Conservation (phyloP, 768 basidiomycete species). For the Lentinula sp. region DNA sequence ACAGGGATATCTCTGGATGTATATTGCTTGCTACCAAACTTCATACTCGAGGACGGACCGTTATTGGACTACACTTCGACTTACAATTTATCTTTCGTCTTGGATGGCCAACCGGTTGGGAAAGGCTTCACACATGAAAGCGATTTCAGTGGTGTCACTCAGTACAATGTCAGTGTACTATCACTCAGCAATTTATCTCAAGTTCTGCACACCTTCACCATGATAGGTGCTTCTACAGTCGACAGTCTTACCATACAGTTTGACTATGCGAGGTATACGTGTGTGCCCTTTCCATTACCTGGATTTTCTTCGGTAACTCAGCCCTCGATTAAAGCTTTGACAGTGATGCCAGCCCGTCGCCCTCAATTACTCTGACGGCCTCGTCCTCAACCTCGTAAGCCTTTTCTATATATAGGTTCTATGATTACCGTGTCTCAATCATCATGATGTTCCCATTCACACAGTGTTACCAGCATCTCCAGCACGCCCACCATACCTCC, state of each 20-base stretch:
- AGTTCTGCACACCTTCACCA: neutral
- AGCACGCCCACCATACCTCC: neutral
- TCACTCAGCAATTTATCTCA: neutral
- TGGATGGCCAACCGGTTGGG: neutral
- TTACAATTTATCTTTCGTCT: neutral
- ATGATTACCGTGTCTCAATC: neutral
- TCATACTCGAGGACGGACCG: neutral
- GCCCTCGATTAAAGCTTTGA: neutral
- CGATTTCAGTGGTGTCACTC: neutral
- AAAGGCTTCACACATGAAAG: neutral
- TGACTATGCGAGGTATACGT: neutral
- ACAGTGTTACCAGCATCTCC: neutral
- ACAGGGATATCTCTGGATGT: neutral
- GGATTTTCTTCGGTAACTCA: neutral
- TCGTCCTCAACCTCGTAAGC: neutral
- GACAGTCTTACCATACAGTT: neutral
- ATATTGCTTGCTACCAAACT: neutral
- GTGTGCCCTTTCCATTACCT: neutral
- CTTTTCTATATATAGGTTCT: neutral
- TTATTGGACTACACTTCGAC: neutral
- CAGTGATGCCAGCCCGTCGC: neutral
- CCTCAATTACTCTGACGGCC: neutral
- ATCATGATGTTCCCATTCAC: neutral
- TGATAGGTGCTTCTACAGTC: neutral
- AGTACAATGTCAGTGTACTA: neutral